Evolutionary conservation across 2,329 filamentous ascomycete species (phyloP).

Genomic region (Botrytis cinerea): DNA sequence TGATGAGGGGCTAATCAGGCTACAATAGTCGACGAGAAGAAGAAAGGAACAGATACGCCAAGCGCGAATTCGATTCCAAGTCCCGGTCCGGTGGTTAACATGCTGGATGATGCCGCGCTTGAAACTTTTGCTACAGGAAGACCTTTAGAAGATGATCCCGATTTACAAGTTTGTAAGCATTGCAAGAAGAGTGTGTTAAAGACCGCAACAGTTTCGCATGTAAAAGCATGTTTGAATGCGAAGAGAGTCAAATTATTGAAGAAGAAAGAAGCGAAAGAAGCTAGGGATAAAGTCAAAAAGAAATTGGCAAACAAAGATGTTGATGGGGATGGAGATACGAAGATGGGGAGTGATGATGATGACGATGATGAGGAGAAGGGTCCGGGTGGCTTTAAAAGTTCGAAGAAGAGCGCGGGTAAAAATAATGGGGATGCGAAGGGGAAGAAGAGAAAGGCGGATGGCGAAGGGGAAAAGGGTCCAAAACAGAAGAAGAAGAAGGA

Average conservation of each 20-base stretch:
- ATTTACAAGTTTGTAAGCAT: slow-evolving; percentile 85
- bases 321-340: slow-evolving; percentile 41
- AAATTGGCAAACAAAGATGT: slow-evolving; percentile 43
- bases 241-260: slow-evolving; percentile 42
- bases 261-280: slow-evolving; percentile 43
- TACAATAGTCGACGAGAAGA: slow-evolving; percentile 53
- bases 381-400: slow-evolving; percentile 42
- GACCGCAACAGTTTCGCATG: slow-evolving; percentile 74
- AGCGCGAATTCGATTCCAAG: slow-evolving; percentile 45
- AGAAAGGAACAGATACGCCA: slow-evolving; percentile 49
- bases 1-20: slow-evolving; percentile 17
- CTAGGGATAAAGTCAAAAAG: slow-evolving; percentile 46
- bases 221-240: slow-evolving; percentile 78
- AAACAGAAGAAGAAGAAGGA: slow-evolving; percentile 96
- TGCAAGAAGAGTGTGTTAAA: slow-evolving; percentile 88
- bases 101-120: slow-evolving; percentile 73
- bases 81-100: slow-evolving; percentile 60
- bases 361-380: slow-evolving; percentile 45
- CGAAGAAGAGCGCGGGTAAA: slow-evolving; percentile 67
- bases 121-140: slow-evolving; percentile 80
- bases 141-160: slow-evolving; percentile 76
- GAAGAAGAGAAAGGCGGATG: slow-evolving; percentile 78
- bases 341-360: slow-evolving; percentile 47
- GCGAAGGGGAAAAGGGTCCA: slow-evolving; percentile 75
- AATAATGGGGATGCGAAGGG: slow-evolving; percentile 61